A percentile compares a stretch with the other conserved stretches of the same genome.
phyloP scores from a whole-genome alignment of 441 rosid genomes.

The Syzygium malaccense region DNA sequence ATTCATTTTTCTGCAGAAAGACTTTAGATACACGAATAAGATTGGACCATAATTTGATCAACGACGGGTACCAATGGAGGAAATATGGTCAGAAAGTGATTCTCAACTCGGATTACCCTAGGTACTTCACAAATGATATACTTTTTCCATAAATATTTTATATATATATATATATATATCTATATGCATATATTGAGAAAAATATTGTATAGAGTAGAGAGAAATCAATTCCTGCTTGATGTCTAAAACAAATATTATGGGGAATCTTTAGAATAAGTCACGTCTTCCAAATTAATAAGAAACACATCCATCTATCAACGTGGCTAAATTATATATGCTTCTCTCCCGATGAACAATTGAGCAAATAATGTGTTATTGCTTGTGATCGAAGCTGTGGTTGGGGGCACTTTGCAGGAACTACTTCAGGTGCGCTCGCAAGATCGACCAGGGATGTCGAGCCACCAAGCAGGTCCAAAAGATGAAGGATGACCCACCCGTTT shows the following conservation, averaged over 20 bases:
- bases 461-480: constrained; percentile 58
- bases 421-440: constrained; percentile 65
- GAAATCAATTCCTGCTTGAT: not conserved
- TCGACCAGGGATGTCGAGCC: constrained; percentile 61
- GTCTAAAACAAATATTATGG: not conserved
- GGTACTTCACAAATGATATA: constrained; percentile 16
- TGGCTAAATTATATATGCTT: too few relatives aligned
- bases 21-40: too few relatives aligned
- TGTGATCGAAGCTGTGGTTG: not conserved
- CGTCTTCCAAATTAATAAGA: too few relatives aligned
- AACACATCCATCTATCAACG: too few relatives aligned
- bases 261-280: not conserved
- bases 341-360: too few relatives aligned
- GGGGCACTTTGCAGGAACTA: constrained; percentile 36
- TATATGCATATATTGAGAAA: too few relatives aligned
- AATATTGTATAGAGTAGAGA: not conserved
- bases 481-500: constrained; percentile 33
- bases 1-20: not conserved
- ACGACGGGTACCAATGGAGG: accelerated
- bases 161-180: too few relatives aligned
- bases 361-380: not conserved
- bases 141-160: not conserved
- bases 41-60: too few relatives aligned
- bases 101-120: constrained; percentile 38
- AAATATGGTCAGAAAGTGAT: not conserved